phyloP scores from a whole-genome alignment of 2,329 filamentous ascomycete genomes.

The Drechslerella coelobrocha region DNA sequence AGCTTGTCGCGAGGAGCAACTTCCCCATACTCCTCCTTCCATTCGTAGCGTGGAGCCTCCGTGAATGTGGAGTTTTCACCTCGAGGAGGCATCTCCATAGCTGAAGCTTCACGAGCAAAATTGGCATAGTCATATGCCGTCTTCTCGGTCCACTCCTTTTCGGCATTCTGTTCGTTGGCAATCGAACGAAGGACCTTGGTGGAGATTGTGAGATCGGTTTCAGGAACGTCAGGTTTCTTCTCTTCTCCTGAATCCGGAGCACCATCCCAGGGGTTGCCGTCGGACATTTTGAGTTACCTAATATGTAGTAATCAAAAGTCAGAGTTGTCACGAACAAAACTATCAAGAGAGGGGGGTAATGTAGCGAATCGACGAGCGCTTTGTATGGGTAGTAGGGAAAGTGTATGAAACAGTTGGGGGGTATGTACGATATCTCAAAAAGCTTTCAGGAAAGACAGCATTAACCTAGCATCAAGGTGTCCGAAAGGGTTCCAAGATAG shows the following conservation, averaged over 20 bases:
- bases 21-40: constrained; percentile 84
- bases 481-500: too few species aligned
- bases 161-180: constrained; percentile 54
- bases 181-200: constrained; percentile 25
- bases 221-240: constrained; percentile 25
- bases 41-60: constrained; percentile 72
- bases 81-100: not conserved
- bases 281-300: not conserved
- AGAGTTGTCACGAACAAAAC: not conserved
- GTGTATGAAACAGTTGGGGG: too few species aligned
- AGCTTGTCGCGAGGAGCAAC: constrained; percentile 74
- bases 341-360: too few species aligned
- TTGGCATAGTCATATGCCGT: constrained; percentile 61
- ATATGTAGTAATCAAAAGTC: not conserved
- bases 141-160: constrained; percentile 55
- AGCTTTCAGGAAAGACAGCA: too few species aligned
- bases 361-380: too few species aligned
- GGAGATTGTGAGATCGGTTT: constrained; percentile 34
- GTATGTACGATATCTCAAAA: too few species aligned
- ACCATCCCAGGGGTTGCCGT: constrained; percentile 20
- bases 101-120: constrained; percentile 22
- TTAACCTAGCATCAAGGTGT: too few species aligned
- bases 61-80: constrained; percentile 9
- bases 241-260: constrained; percentile 22
- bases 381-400: too few species aligned